Conservation (phyloP, 352 stramenopile species). For the Phytophthora hibernalis region DNA sequence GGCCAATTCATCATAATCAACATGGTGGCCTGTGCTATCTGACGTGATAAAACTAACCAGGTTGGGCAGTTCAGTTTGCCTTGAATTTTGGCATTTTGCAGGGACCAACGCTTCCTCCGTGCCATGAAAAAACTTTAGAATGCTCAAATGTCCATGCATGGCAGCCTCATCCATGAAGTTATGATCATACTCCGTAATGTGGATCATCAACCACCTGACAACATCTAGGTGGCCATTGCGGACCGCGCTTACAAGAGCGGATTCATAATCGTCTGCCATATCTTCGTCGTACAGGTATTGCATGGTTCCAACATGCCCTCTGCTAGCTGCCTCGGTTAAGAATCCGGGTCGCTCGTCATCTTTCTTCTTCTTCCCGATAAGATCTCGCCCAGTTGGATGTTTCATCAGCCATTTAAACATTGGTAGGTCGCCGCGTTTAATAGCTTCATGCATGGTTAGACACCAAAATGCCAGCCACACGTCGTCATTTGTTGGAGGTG, state of each 20-base stretch:
- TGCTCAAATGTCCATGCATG: background rate
- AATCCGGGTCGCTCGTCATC: background rate
- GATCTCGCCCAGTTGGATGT: background rate
- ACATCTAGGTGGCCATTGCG: background rate
- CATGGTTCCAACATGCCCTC: background rate
- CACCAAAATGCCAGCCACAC: background rate
- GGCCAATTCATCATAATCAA: background rate
- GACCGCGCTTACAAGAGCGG: background rate
- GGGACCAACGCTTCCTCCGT: background rate
- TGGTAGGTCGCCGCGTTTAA: background rate
- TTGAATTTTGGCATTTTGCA: background rate
- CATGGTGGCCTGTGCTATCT: too few species aligned
- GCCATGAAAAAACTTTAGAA: background rate
- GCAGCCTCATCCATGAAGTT: background rate
- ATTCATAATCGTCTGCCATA: background rate
- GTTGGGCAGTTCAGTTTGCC: background rate
- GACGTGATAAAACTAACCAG: background rate
- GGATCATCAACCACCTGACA: background rate
- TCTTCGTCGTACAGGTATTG: background rate
- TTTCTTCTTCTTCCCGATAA: background rate
- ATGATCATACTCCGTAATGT: background rate
- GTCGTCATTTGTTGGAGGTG: background rate
- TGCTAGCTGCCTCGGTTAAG: background rate
- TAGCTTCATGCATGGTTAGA: background rate
- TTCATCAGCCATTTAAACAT: conserved; percentile 2